phyloP scores from a whole-genome alignment of 768 basidiomycete genomes.

The Agaricus blazei region DNA sequence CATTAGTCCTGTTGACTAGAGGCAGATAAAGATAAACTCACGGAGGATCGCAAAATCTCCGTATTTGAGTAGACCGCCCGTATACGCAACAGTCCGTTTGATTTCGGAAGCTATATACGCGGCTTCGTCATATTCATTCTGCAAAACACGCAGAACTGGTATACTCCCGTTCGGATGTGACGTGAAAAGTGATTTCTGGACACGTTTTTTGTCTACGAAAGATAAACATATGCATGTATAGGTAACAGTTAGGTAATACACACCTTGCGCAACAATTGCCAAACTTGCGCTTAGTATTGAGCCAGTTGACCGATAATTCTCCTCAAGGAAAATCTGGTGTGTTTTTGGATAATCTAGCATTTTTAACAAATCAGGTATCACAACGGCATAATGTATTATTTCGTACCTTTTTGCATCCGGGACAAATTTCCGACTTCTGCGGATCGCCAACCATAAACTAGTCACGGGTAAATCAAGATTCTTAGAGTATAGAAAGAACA shows the following conservation, averaged over 20 bases:
- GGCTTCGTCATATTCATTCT: slow-evolving; percentile 60
- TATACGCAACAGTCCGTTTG: slow-evolving; percentile 67
- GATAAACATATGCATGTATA: neutral
- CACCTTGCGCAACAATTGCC: slow-evolving; percentile 82
- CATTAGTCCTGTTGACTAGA: neutral
- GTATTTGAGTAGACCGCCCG: slow-evolving; percentile 66
- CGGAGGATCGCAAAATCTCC: slow-evolving; percentile 83
- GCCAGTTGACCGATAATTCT: slow-evolving; percentile 84
- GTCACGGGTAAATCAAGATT: neutral
- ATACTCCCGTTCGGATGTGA: slow-evolving; percentile 57
- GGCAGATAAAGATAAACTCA: slow-evolving; percentile 27
- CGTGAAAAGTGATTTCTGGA: slow-evolving; percentile 68
- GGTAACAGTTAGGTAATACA: neutral
- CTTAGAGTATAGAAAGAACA: neutral
- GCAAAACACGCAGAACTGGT: slow-evolving; percentile 52
- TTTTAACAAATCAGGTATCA: neutral
- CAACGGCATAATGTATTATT: neutral
- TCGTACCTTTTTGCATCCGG: slow-evolving; percentile 60
- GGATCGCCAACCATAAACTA: slow-evolving; percentile 84
- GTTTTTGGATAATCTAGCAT: slow-evolving; percentile 58
- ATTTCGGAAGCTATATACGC: slow-evolving; percentile 72
- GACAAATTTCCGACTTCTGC: slow-evolving; percentile 72
- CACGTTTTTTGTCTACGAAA: slow-evolving; percentile 61
- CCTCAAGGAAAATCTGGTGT: slow-evolving; percentile 68
- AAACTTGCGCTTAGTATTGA: slow-evolving; percentile 68